These are phyloP conservation scores for Capsicum rhomboideum DNA, from an alignment of 257 asterid genomes.

Conservation along the genomic window DNA sequence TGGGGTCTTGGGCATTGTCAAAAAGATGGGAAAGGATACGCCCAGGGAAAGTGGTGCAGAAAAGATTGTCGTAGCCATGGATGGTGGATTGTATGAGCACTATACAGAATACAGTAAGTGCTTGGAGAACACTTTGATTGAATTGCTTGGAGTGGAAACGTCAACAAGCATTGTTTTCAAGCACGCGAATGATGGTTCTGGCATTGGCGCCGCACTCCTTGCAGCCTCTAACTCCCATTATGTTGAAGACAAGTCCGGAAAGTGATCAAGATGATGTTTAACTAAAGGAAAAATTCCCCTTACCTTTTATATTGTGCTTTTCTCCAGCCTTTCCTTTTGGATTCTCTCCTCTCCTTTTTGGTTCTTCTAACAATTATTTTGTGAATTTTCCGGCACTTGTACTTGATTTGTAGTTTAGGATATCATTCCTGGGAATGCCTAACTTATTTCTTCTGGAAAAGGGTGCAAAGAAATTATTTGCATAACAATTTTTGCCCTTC, in stretches of 20 bases:
- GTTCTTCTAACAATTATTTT: neutral
- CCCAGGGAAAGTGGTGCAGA: conserved; percentile 16
- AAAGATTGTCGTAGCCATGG: conserved; percentile 56
- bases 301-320: neutral
- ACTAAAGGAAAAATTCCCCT: neutral
- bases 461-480: neutral
- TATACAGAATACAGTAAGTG: conserved; percentile 40
- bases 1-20: conserved; percentile 47
- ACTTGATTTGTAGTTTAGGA: neutral
- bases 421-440: neutral
- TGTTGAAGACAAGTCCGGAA: conserved; percentile 6
- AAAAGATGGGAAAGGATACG: conserved; percentile 52
- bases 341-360: neutral
- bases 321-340: neutral
- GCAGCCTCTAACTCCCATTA: conserved; percentile 52
- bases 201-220: conserved; percentile 65
- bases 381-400: neutral
- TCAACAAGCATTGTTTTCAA: conserved; percentile 22
- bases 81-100: conserved; percentile 60
- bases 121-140: conserved; percentile 36
- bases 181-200: conserved; percentile 67
- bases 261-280: neutral
- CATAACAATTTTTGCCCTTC: too few relatives aligned
- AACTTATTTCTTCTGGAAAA: neutral
- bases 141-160: conserved; percentile 39